These are phyloP conservation scores for Candida sithepensis DNA, from an alignment of 805 yeast genomes.

Conservation along the genomic window DNA sequence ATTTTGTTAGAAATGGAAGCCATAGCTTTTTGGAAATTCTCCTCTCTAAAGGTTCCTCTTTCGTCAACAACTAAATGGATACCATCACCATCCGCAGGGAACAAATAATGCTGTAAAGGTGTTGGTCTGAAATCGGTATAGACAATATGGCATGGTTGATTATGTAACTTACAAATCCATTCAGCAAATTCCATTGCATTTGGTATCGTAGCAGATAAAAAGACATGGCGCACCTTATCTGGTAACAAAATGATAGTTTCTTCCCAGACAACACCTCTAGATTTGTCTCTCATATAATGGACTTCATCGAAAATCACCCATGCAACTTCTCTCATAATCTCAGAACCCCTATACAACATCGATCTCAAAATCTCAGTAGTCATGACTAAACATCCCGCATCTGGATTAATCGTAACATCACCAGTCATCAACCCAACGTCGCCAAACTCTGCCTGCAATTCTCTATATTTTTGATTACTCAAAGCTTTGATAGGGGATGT, in stretches of 20 bases:
- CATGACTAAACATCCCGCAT: conserved; percentile 94
- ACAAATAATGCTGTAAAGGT: conserved; percentile 93
- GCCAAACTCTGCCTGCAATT: conserved; percentile 85
- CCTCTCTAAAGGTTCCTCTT: conserved; percentile 93
- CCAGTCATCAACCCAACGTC: conserved; percentile 96
- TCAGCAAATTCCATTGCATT: conserved; percentile 98
- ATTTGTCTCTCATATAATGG: conserved; percentile 94
- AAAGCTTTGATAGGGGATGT: conserved; percentile 95
- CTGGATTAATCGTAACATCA: conserved; percentile 96
- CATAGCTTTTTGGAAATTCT: conserved; percentile 98
- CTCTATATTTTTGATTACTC: conserved; percentile 92
- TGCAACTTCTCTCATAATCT: conserved; percentile 92
- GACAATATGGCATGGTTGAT: conserved; percentile 97
- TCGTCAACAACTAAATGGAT: conserved; percentile 97
- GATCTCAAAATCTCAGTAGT: conserved; percentile 94
- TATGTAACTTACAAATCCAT: conserved; percentile 94
- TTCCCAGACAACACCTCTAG: conserved; percentile 99
- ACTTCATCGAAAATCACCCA: conserved; percentile 98
- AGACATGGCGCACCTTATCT: conserved; percentile 87
- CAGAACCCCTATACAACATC: conserved; percentile 96
- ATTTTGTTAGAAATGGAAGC: conserved; percentile 76
- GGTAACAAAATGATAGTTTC: conserved; percentile 98
- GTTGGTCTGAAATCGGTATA: conserved; percentile 99
- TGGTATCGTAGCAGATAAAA: conserved; percentile 94
- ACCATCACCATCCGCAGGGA: conserved; percentile 99